A percentile compares a stretch with the other conserved stretches of the same genome.
Evolutionary conservation across 129 eudicot genomes (phyloP).

Genomic region (Helianthus tuberosus): DNA sequence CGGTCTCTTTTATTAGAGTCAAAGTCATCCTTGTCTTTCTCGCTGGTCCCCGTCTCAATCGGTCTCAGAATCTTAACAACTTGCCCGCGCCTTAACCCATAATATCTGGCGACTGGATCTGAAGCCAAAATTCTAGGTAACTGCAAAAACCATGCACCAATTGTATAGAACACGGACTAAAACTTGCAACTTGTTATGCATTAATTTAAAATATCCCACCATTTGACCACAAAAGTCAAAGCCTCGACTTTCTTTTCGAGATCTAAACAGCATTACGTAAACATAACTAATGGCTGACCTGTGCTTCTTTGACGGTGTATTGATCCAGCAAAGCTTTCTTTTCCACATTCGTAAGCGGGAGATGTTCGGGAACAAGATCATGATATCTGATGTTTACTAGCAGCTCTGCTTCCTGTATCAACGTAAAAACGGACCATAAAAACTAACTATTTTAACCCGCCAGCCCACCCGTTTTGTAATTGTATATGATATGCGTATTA

Average conservation of each 20-base stretch:
- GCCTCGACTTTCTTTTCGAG: background rate
- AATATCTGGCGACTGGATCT: conserved; percentile 41
- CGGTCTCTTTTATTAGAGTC: conserved; percentile 35
- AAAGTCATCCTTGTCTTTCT: conserved; percentile 39
- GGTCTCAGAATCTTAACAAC: conserved; percentile 39
- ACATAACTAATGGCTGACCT: conserved; percentile 19
- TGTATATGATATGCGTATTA: background rate
- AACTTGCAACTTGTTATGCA: background rate
- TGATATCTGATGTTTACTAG: conserved; percentile 41
- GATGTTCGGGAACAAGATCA: conserved; percentile 43
- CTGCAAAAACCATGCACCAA: conserved; percentile 27
- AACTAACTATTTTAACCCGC: conserved; percentile 2
- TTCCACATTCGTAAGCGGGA: conserved; percentile 39
- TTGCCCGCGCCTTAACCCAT: conserved; percentile 42
- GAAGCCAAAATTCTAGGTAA: conserved; percentile 31
- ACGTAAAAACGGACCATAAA: background rate
- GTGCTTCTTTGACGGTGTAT: conserved; percentile 39
- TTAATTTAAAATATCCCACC: background rate
- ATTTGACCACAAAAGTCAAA: conserved; percentile 22
- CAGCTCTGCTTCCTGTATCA: conserved; percentile 41
- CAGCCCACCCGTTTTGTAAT: background rate
- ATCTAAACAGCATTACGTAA: background rate
- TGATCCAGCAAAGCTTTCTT: conserved; percentile 31
- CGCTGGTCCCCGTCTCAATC: conserved; percentile 41
- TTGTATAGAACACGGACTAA: background rate